These are phyloP conservation scores for Diospyros kaki DNA, from an alignment of 148 eudicot species.

Conservation along the genomic window DNA sequence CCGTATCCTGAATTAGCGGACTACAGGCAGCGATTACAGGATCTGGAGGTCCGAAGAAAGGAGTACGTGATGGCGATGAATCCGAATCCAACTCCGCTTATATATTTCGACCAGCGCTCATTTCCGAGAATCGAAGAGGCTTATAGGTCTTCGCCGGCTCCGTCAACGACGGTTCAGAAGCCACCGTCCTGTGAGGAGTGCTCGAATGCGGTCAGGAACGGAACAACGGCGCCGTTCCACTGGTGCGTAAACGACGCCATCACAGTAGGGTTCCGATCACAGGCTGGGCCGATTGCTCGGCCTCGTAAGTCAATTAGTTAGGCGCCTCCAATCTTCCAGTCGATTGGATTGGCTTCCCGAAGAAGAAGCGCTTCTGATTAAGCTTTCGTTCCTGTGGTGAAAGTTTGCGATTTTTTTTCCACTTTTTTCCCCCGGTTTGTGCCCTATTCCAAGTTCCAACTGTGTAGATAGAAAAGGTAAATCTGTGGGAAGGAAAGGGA, in stretches of 20 bases:
- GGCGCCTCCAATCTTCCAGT: background rate
- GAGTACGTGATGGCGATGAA: slow-evolving; percentile 26
- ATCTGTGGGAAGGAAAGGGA: too few species aligned
- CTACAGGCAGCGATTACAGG: slow-evolving; percentile 16
- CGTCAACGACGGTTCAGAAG: background rate
- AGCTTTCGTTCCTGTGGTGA: background rate
- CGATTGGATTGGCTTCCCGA: background rate
- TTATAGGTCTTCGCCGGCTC: slow-evolving; percentile 15
- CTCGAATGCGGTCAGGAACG: slow-evolving; percentile 5
- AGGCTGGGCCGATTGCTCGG: slow-evolving; percentile 51
- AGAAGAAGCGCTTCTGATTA: background rate
- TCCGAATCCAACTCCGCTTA: slow-evolving; percentile 15
- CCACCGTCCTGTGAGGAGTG: slow-evolving; percentile 38
- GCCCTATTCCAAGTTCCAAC: too few species aligned
- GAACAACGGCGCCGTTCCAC: slow-evolving; percentile 40
- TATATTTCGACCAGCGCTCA: slow-evolving; percentile 20
- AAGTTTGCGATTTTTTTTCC: background rate
- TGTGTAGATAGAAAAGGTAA: too few species aligned
- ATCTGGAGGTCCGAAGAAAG: slow-evolving; percentile 32
- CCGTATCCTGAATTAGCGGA: slow-evolving; percentile 7
- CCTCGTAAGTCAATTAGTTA: slow-evolving; percentile 16
- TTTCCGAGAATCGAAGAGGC: slow-evolving; percentile 7
- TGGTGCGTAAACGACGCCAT: slow-evolving; percentile 42
- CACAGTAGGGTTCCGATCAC: slow-evolving; percentile 22
- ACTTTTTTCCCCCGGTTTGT: too few species aligned